Conservation (phyloP, 768 basidiomycete species). For the Psilocybe sp. region DNA sequence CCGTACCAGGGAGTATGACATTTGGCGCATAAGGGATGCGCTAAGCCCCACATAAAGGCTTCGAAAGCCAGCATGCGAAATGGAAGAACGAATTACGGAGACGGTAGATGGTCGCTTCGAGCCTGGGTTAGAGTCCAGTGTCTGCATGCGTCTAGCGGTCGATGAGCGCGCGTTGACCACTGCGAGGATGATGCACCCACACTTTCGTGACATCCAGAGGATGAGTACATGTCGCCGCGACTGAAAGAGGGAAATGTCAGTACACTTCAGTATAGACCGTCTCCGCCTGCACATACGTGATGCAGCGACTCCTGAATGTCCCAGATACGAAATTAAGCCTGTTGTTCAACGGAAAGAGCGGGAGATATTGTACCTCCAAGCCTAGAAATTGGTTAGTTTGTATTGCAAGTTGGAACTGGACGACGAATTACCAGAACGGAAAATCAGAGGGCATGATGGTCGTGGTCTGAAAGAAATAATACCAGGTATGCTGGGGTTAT, state of each 20-base stretch:
- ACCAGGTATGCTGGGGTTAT: neutral
- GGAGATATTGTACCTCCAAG: slow-evolving; percentile 51
- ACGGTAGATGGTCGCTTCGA: slow-evolving; percentile 62
- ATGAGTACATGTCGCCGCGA: slow-evolving; percentile 81
- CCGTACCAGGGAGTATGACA: slow-evolving; percentile 88
- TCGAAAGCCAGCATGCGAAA: slow-evolving; percentile 64
- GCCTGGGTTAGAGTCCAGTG: slow-evolving; percentile 42
- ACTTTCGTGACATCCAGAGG: slow-evolving; percentile 87
- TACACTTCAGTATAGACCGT: neutral
- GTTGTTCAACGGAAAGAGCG: slow-evolving; percentile 2
- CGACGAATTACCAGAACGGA: slow-evolving; percentile 45
- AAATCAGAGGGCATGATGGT: slow-evolving; percentile 33
- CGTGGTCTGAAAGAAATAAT: neutral
- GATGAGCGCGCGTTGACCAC: neutral
- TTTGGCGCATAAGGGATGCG: slow-evolving; percentile 83
- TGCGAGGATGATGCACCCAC: slow-evolving; percentile 33
- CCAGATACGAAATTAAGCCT: slow-evolving; percentile 6
- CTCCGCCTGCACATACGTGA: slow-evolving; percentile 44
- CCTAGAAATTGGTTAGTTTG: slow-evolving; percentile 32
- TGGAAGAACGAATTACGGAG: slow-evolving; percentile 58
- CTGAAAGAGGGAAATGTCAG: slow-evolving; percentile 30
- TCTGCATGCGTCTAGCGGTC: slow-evolving; percentile 73
- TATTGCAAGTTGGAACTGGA: neutral
- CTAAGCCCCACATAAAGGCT: slow-evolving; percentile 81
- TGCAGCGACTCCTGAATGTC: slow-evolving; percentile 51